A percentile compares a stretch with the other conserved stretches of the same genome.
Evolutionary conservation across 2,329 filamentous ascomycete genomes (phyloP).

Genomic region (Colletotrichum sp.): DNA sequence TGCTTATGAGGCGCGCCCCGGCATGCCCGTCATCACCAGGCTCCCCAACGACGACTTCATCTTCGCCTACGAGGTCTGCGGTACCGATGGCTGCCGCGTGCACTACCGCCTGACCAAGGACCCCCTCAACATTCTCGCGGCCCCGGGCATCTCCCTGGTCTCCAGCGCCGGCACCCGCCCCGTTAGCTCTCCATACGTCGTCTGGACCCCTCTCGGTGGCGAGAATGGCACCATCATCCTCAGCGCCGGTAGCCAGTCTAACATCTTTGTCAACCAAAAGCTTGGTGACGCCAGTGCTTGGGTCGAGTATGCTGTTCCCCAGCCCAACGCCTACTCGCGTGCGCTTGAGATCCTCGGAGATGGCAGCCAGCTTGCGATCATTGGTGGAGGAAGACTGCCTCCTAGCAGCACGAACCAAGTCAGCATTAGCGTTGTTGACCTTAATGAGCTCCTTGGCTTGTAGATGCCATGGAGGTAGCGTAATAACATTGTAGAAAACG

Average conservation of each 20-base stretch:
- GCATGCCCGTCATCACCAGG: conserved; percentile 67
- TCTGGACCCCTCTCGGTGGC: conserved; percentile 47
- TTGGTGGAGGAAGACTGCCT: conserved; percentile 48
- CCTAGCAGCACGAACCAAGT: conserved; percentile 50
- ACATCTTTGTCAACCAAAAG: conserved; percentile 47
- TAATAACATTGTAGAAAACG: background rate
- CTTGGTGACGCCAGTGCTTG: conserved; percentile 41
- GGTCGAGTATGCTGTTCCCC: conserved; percentile 38
- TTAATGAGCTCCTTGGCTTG: conserved; percentile 23
- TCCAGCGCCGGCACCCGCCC: conserved; percentile 32
- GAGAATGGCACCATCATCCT: conserved; percentile 50
- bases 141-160: conserved; percentile 34
- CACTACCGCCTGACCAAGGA: conserved; percentile 46
- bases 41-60: conserved; percentile 66
- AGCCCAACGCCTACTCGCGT: conserved; percentile 42
- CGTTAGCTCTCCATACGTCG: conserved; percentile 45
- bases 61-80: conserved; percentile 68
- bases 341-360: conserved; percentile 38
- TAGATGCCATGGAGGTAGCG: background rate
- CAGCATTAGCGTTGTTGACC: conserved; percentile 37
- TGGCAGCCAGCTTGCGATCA: conserved; percentile 42
- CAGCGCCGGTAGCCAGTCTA: conserved; percentile 39
- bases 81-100: conserved; percentile 46
- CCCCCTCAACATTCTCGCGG: conserved; percentile 39
- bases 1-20: conserved; percentile 65